Percentiles rank a stretch among this genome's conserved stretches.
Conservation (phyloP, 1,284 basidiomycete genomes). For the Irpex lacteus region DNA sequence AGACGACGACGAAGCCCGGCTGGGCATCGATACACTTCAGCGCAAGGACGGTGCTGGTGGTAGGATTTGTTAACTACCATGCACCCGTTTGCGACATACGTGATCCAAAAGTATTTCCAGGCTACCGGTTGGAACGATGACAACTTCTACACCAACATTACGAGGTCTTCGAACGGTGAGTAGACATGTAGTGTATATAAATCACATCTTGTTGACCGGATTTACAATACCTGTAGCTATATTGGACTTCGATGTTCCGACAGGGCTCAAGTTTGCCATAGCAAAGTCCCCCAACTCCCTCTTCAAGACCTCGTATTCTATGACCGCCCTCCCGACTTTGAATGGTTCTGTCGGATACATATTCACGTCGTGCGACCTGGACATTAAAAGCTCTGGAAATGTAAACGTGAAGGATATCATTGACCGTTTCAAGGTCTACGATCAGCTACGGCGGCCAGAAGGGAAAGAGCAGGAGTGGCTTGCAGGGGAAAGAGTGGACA, state of each 20-base stretch:
- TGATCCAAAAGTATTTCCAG: conserved; percentile 86
- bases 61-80: conserved; percentile 35
- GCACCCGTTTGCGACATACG: conserved; percentile 86
- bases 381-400: conserved; percentile 67
- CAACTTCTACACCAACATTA: conserved; percentile 89
- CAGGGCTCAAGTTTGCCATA: conserved; percentile 76
- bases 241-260: conserved; percentile 81
- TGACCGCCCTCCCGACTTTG: conserved; percentile 88
- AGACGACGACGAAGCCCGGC: background rate
- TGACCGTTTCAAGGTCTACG: conserved; percentile 80
- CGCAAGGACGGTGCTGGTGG: background rate
- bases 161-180: conserved; percentile 83
- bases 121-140: conserved; percentile 96
- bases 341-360: conserved; percentile 93
- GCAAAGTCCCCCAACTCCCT: conserved; percentile 88
- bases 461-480: conserved; percentile 77
- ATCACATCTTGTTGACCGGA: no score
- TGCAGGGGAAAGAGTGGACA: conserved; percentile 73
- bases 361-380: conserved; percentile 81
- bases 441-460: conserved; percentile 73
- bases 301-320: conserved; percentile 89
- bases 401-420: conserved; percentile 88
- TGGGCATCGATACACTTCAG: background rate
- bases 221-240: conserved; percentile 50
- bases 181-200: background rate